Evolutionary conservation across 441 rosid genomes (phyloP), one percentile per base, ranked within the genome.

Genomic region (Populus hybrid): DNA sequence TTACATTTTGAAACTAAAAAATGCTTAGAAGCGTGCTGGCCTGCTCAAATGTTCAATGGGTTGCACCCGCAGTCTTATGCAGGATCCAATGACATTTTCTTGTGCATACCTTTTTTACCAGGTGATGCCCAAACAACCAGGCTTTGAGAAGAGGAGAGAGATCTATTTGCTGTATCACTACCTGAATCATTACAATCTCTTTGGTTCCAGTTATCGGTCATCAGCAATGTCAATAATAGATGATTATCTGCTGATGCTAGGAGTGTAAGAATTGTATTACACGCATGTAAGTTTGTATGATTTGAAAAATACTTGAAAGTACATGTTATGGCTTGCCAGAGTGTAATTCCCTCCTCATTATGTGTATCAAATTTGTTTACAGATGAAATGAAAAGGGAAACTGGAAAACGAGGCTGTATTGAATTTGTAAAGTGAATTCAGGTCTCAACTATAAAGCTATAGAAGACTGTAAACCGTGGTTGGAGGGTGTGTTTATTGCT

Each of bases 141-240:
- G 97, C 6, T 92, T 87, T 69, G 98, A 93, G 82, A 93, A 88
- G 83, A 92, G 97, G 85, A 89, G 86, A 78, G 95, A 93, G 63
- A 53, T 95, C 5, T 95, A 93, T 73, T 40, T 89, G 90, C 69
- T 95, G 69, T 95, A 95, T 77, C 99, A 95, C 82, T 93, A 93
- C 86, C 87, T 95, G 85, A 95, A 95, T 80, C 98, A 95, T 82
- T 93, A 93, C 81, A 95, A 93, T 81, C 93, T 90, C 32, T 95
- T 95, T 73, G 99, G 99, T 67, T 93, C 95, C 2, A 91, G 98
- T 6, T 93, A 93, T 65, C 88, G 97, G 34, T 90, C 97, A 9
- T 93, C 99, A 7, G 93, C 97, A 8, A 79, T 93, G 88, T 88
- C 94, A 14, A 91, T 30, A 64, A 92, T 92, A 75, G 96, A 93